Conservation (phyloP, 257 asterid species). For the Solanum lignicaule region DNA sequence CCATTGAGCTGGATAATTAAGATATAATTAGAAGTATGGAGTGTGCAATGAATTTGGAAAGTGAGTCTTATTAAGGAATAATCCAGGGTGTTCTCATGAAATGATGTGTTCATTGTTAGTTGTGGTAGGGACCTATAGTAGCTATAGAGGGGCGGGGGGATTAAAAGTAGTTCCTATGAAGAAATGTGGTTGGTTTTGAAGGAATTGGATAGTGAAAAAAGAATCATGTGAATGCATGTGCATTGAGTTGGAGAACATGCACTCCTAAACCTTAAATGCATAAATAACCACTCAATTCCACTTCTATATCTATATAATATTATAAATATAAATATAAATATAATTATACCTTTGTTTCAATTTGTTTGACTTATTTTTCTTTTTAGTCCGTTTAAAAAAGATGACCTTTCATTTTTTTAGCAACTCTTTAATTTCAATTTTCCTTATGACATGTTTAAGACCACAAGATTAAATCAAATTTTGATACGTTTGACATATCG, state of each 20-base stretch:
- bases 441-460: too few species aligned
- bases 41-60: conserved; percentile 55
- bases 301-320: too few species aligned
- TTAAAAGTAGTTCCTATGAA: conserved; percentile 6
- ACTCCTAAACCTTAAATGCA: not conserved
- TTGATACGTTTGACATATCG: not conserved
- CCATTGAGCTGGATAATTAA: conserved; percentile 28
- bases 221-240: conserved; percentile 71
- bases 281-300: not conserved
- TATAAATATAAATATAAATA: not conserved
- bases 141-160: not conserved
- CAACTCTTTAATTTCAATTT: too few species aligned
- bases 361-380: too few species aligned
- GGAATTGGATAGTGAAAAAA: conserved; percentile 7
- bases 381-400: too few species aligned
- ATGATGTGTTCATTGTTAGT: not conserved
- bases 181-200: conserved; percentile 4
- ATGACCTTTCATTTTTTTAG: too few species aligned
- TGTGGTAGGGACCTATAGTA: not conserved
- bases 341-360: too few species aligned
- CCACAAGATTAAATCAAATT: too few species aligned
- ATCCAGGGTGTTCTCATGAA: conserved; percentile 45
- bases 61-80: conserved; percentile 41
- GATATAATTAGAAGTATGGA: not conserved
- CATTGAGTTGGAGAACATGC: conserved; percentile 45